These are phyloP conservation scores for Osmanthus fragrans DNA, from an alignment of 257 asterid genomes.

Conservation along the genomic window DNA sequence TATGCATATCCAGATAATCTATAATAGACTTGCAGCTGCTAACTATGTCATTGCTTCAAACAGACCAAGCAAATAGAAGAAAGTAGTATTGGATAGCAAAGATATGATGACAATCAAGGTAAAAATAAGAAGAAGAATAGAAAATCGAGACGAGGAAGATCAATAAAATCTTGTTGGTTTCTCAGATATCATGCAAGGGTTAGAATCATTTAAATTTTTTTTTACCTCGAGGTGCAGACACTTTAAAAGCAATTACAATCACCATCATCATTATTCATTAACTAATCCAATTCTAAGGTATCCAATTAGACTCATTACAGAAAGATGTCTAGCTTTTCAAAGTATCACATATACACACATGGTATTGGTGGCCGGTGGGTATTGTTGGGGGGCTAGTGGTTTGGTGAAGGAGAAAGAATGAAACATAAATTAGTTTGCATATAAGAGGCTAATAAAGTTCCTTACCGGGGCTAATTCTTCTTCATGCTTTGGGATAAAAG, in stretches of 20 bases:
- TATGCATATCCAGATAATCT: not conserved
- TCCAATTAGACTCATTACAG: not conserved
- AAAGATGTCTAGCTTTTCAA: not conserved
- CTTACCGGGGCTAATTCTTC: conserved; percentile 94
- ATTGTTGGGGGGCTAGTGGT: not conserved
- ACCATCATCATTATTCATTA: not conserved
- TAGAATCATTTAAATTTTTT: not conserved
- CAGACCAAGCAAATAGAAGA: not conserved
- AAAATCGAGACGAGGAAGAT: not conserved
- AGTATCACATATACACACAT: too few species aligned
- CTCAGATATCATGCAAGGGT: conserved; percentile 3
- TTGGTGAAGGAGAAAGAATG: not conserved
- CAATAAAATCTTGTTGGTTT: not conserved
- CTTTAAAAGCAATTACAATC: not conserved
- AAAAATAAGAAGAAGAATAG: not conserved
- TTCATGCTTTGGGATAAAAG: conserved; percentile 97
- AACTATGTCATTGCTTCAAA: not conserved
- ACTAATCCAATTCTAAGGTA: not conserved
- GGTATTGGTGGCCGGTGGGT: not conserved
- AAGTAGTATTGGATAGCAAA: not conserved
- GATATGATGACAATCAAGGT: not conserved
- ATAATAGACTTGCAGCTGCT: not conserved
- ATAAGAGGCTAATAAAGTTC: conserved; percentile 17
- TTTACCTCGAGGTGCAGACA: not conserved
- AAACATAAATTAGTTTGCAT: not conserved